Base-by-base conservation (phyloP, 352 stramenopile genomes). In the Pythium sp. region DNA sequence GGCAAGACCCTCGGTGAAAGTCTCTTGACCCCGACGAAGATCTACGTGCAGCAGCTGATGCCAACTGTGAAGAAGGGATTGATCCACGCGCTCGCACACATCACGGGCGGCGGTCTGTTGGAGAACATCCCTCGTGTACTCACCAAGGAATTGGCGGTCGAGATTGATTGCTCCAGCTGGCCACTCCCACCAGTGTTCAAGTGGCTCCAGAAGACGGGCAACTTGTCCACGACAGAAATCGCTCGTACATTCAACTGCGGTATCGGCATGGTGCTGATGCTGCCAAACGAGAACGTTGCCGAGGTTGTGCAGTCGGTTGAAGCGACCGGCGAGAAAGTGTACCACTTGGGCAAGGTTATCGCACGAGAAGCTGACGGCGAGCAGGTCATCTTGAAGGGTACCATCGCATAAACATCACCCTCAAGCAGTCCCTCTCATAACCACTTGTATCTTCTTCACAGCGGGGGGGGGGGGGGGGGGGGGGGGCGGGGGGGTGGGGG, bases 171-270 rank as follows among this genome's bases (percentile, higher is more conserved):
- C 57, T 70, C 79, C 61, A 82, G 71, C 58, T 98, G 94, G 94
- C 69, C 81, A 34, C 86, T 99, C 63, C 95, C 97, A 46, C 87
- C 87, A 56, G 95, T 99, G 38, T 99, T 99, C 82, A 94, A 98
- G 77, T 99, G 98, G 98, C 87, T 99, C 73, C 93, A 98, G 75
- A 78, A 96, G 77, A 77, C 84, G 63, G 90, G 88, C 53, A 93
- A 94, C 76, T 78, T 99, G 18, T 95, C 96, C 56, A 96, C 99
- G 70, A 79, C 83, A 28, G 97, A 99, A 82, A 92, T 99, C 72
- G 84, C 98, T 18, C 86, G 97, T 57, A 99, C 98, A 59, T 99
- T 99, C 81, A 99, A 99, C 80, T 99, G 95, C 79, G 98, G 98
- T 66, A 96, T 99, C 75, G 98, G 98, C 67, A 99, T 99, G 96